These are phyloP conservation scores for Asterochloris erici DNA, from an alignment of 139 green algal genomes.

Conservation along the genomic window DNA sequence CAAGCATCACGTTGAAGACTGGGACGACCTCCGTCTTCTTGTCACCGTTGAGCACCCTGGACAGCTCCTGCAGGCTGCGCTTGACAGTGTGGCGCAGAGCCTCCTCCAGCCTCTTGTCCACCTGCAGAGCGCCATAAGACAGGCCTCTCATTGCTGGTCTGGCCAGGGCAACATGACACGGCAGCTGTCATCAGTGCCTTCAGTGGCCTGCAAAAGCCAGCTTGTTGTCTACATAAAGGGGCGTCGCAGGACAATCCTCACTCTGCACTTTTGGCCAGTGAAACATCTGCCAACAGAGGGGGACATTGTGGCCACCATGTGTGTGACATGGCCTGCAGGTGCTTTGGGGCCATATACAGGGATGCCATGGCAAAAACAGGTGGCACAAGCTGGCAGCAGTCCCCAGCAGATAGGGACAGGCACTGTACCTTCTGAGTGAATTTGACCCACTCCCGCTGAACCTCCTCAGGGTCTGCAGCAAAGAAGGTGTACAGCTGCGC, in stretches of 20 bases:
- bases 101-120: slow-evolving; percentile 82
- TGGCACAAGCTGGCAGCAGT: no score
- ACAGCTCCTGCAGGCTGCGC: slow-evolving; percentile 75
- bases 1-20: slow-evolving; percentile 72
- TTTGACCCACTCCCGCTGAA: slow-evolving; percentile 80
- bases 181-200: no score
- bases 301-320: no score
- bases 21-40: slow-evolving; percentile 44
- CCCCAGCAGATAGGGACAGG: not conserved
- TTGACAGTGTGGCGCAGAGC: slow-evolving; percentile 73
- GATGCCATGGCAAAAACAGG: no score
- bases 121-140: not conserved
- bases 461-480: slow-evolving; percentile 73
- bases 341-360: no score
- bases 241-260: no score
- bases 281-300: no score
- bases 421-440: slow-evolving; percentile 56
- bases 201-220: no score
- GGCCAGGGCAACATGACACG: no score
- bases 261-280: no score
- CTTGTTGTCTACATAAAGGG: no score
- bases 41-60: slow-evolving; percentile 71
- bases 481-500: slow-evolving; percentile 66
- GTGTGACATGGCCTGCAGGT: no score
- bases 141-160: not conserved